Conservation (phyloP, 768 basidiomycete species). For the Naematelia aurantialba region DNA sequence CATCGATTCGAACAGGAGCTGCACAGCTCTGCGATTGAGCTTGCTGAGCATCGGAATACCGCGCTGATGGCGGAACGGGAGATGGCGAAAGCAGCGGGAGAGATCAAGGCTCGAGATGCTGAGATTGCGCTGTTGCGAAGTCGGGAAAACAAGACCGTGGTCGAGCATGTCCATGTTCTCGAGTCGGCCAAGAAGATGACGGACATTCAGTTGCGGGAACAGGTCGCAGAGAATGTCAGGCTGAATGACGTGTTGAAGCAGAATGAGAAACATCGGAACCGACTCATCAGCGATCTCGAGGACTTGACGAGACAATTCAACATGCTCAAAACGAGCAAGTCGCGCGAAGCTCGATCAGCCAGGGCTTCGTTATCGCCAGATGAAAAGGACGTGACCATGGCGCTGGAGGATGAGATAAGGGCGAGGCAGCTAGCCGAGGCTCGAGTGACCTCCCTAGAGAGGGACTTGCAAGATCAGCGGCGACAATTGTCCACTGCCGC, state of each 20-base stretch:
- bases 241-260: slow-evolving; percentile 73
- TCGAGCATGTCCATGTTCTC: slow-evolving; percentile 93
- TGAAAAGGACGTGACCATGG: slow-evolving; percentile 63
- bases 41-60: slow-evolving; percentile 63
- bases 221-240: slow-evolving; percentile 71
- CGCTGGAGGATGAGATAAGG: slow-evolving; percentile 66
- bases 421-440: slow-evolving; percentile 60
- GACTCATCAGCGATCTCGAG: slow-evolving; percentile 74
- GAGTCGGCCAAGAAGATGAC: slow-evolving; percentile 94
- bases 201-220: slow-evolving; percentile 80
- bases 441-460: slow-evolving; percentile 44
- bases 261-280: slow-evolving; percentile 74
- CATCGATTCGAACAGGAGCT: slow-evolving; percentile 71
- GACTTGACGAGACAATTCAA: slow-evolving; percentile 73
- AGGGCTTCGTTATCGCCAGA: slow-evolving; percentile 51
- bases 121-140: slow-evolving; percentile 81
- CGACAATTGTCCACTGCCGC: slow-evolving; percentile 27
- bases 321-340: slow-evolving; percentile 37
- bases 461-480: slow-evolving; percentile 53
- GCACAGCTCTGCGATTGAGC: slow-evolving; percentile 57
- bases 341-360: slow-evolving; percentile 32
- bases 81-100: slow-evolving; percentile 71
- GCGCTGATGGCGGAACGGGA: slow-evolving; percentile 69
- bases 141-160: slow-evolving; percentile 87
- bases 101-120: slow-evolving; percentile 76